phyloP scores from a whole-genome alignment of 2,329 filamentous ascomycete genomes.

The Lecanicillium sp. region DNA sequence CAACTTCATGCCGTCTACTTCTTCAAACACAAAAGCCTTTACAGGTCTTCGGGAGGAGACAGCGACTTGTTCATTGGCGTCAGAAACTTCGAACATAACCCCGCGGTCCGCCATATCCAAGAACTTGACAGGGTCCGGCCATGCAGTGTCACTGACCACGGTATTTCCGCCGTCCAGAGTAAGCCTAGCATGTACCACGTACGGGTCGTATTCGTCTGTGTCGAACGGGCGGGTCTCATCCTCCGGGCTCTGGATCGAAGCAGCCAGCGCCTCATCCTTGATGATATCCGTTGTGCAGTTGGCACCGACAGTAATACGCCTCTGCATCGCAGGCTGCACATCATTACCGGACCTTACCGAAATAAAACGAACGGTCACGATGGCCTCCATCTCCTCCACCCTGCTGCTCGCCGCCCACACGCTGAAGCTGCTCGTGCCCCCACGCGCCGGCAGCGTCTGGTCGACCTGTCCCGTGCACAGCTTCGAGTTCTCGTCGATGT shows the following conservation, averaged over 20 bases:
- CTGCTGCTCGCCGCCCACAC: slow-evolving; percentile 37
- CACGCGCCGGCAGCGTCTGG: slow-evolving; percentile 30
- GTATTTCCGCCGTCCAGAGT: slow-evolving; percentile 28
- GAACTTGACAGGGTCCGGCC: slow-evolving; percentile 60
- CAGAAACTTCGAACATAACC: slow-evolving; percentile 28
- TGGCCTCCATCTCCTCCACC: slow-evolving; percentile 19
- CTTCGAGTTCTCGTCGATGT: slow-evolving; percentile 17
- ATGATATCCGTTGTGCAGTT: slow-evolving; percentile 36
- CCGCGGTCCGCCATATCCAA: slow-evolving; percentile 41
- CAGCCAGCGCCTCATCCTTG: slow-evolving; percentile 16
- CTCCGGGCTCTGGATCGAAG: slow-evolving; percentile 9
- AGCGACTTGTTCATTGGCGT: slow-evolving; percentile 22
- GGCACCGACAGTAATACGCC: slow-evolving; percentile 22
- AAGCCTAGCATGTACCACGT: slow-evolving; percentile 43
- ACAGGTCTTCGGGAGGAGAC: slow-evolving; percentile 40
- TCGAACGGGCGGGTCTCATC: slow-evolving; percentile 23
- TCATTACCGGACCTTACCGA: slow-evolving; percentile 35
- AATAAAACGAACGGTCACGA: slow-evolving; percentile 33
- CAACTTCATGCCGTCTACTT: slow-evolving; percentile 37
- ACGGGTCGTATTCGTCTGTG: slow-evolving; percentile 34
- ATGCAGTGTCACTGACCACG: slow-evolving; percentile 45
- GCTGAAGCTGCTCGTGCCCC: slow-evolving; percentile 31
- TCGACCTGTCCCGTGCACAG: slow-evolving; percentile 33
- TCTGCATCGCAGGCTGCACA: slow-evolving; percentile 21
- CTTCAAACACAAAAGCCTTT: slow-evolving; percentile 51